Evolutionary conservation across 305 asterid genomes (phyloP), one percentile per base, ranked within the genome.

Genomic region (Fraxinus greggii): DNA sequence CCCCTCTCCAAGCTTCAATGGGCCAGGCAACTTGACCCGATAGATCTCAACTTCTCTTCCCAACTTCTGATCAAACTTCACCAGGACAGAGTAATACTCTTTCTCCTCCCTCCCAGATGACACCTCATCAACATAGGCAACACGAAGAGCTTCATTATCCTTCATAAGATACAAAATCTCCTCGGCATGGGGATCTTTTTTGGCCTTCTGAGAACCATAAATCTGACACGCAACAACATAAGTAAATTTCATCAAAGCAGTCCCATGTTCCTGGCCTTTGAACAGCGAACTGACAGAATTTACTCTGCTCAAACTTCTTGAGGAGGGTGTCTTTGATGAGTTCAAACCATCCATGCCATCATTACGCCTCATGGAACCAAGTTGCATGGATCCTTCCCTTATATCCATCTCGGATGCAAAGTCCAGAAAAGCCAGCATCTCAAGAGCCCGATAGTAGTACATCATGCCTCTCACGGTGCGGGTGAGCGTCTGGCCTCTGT

Each of bases 401-500:
- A 92, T 90, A 85, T 94, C 98, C 92, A 94, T 87, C 92, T 94
- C 98, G 6, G 95, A 90, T 61, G 98, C 98, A 83, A 97, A 91
- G 88, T 94, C 98, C 83, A 94, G 89, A 86, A 94, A 93, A 72
- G 98, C 93, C 79, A 93, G 94, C 96, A 94, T 86, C 91, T 93
- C 92, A 76, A 94, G 98, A 70, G 98, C 98, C 74, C 97, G 94
- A 81, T 92, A 89, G 87, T 94, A 94, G 85, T 94, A 94, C 98
- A 94, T 94, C 98, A 92, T 92, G 80, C 97, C 97, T 78, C 98
- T 94, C 84, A 94, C 99, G 0, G 99, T 96, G 28, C 99, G 96
- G 51, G 91, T 79, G 79, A 96, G 99, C 59, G 99, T 96, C 89
- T 96, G 99, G 82, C 98, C 99, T 88, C 99, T 89, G 88, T 89